Conservation (phyloP, 768 basidiomycete genomes). For the Serendipita sp. region DNA sequence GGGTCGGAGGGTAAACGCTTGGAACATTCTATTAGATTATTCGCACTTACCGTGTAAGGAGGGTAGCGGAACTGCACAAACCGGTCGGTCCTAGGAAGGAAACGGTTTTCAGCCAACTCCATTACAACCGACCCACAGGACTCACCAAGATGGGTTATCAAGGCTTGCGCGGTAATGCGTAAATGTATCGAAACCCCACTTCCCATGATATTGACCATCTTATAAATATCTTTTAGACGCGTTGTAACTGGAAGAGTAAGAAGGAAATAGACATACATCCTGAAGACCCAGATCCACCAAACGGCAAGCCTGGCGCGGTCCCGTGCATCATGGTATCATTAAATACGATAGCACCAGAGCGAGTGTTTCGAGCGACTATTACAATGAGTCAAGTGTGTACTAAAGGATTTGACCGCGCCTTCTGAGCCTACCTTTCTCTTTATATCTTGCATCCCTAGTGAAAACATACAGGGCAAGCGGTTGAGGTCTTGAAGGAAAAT, state of each 20-base stretch:
- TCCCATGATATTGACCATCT: slow-evolving; percentile 59
- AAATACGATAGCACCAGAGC: slow-evolving; percentile 49
- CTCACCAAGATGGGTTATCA: slow-evolving; percentile 26
- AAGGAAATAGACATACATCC: slow-evolving; percentile 36
- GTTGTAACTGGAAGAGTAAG: slow-evolving; percentile 3
- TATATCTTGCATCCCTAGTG: slow-evolving; percentile 38
- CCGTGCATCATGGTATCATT: slow-evolving; percentile 57
- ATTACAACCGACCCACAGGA: not conserved
- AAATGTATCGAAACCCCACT: slow-evolving; percentile 60
- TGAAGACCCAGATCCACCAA: slow-evolving; percentile 57
- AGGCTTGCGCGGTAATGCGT: slow-evolving; percentile 51
- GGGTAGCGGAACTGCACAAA: not conserved
- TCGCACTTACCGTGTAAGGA: not conserved
- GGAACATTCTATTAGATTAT: not conserved
- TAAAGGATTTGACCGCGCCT: not conserved
- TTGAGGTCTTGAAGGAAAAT: slow-evolving; percentile 34
- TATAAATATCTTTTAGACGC: not conserved
- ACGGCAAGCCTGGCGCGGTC: slow-evolving; percentile 48
- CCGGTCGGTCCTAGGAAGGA: not conserved
- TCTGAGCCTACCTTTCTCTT: slow-evolving; percentile 37
- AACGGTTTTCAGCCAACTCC: not conserved
- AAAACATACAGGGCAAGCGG: slow-evolving; percentile 71
- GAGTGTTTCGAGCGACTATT: slow-evolving; percentile 51
- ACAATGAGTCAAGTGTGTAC: not conserved
- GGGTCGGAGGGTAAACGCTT: not conserved